Base-by-base conservation (phyloP, 768 basidiomycete species). In the Leccinum truebloodii region DNA sequence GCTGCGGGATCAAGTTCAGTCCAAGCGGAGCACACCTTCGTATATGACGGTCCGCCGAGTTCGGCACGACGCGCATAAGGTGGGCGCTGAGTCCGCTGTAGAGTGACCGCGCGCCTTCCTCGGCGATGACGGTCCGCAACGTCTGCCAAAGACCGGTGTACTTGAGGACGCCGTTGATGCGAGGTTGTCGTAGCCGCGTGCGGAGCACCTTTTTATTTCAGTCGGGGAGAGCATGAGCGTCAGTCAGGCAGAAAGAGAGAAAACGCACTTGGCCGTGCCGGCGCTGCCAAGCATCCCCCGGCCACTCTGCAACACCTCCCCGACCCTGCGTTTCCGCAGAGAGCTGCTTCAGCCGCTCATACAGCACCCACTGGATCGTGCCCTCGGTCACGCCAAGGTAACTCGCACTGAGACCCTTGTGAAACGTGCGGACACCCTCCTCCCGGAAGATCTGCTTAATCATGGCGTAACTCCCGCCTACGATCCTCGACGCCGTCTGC, bases 341-440 rank as follows among this genome's bases (percentile, higher is more conserved):
- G 34, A 95, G 67, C 63, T 75, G 81, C 76, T 98, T 98, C 67
- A 98, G 78, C 55, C 89, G 85, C 76, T 99, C 97, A 73, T 99
- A 98, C 16, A 99, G 77, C 41, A 90, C 90, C 97, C 97, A 99
- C 73, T 98, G 95, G 53, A 99, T 98, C 20, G 94, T 93, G 3
- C 89, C 89, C 74, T 99, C 97, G 22, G 95, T 92, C 16, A 98
- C 95, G 22, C 97, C 97, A 9, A 99, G 81, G 75, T 96, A 94
- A 63, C 92, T 94, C 59, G 97, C 97, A 65, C 89, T 94, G 44
- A 99, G 76, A 1, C 97, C 97, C 75, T 95, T 94, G 77, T 99
- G 98, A 65, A 98, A 91, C 1, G 95, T 96, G 6, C 81, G 78
- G 2, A 94, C 65, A 0, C 97, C 96, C 71, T 97, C 93, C 58